phyloP scores from a whole-genome alignment of 2,329 filamentous ascomycete species.

The Pleoardoris graminearum region DNA sequence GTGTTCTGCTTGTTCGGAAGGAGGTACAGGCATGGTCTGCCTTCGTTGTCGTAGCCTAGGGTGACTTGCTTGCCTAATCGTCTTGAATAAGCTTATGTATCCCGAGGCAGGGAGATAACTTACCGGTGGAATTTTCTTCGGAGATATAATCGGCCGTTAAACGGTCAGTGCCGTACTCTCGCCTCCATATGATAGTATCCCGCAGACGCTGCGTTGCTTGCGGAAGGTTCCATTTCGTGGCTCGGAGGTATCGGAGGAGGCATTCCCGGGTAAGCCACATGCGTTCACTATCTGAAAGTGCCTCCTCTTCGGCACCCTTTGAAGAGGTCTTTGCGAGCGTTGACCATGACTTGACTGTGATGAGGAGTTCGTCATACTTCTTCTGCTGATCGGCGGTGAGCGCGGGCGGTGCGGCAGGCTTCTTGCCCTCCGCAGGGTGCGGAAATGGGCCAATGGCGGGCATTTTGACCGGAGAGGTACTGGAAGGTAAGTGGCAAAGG shows the following conservation, averaged over 20 bases:
- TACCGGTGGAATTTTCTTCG: constrained; percentile 84
- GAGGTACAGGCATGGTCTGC: constrained; percentile 87
- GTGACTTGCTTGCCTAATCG: constrained; percentile 78
- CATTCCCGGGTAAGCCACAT: constrained; percentile 93
- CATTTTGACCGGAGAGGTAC: constrained; percentile 15
- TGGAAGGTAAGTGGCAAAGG: not conserved
- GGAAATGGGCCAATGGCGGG: constrained; percentile 39
- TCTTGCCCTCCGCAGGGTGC: constrained; percentile 53
- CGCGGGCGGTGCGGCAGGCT: constrained; percentile 58
- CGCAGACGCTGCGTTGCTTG: constrained; percentile 79
- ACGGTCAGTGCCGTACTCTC: constrained; percentile 78
- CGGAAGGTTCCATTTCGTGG: constrained; percentile 80
- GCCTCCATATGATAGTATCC: constrained; percentile 81
- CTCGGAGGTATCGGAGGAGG: constrained; percentile 87
- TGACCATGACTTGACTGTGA: constrained; percentile 70
- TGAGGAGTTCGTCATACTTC: constrained; percentile 80
- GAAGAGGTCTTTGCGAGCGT: constrained; percentile 67
- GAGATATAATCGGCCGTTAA: constrained; percentile 86
- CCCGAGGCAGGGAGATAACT: too few species aligned
- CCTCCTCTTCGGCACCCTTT: constrained; percentile 60
- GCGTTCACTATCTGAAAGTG: constrained; percentile 77
- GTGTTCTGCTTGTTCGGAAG: constrained; percentile 93
- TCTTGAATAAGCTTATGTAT: not conserved
- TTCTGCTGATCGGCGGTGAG: constrained; percentile 76
- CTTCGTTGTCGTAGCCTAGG: constrained; percentile 82